Base-by-base conservation (phyloP, 176 grass and related monocot species). In the Pontederia crassipes region DNA sequence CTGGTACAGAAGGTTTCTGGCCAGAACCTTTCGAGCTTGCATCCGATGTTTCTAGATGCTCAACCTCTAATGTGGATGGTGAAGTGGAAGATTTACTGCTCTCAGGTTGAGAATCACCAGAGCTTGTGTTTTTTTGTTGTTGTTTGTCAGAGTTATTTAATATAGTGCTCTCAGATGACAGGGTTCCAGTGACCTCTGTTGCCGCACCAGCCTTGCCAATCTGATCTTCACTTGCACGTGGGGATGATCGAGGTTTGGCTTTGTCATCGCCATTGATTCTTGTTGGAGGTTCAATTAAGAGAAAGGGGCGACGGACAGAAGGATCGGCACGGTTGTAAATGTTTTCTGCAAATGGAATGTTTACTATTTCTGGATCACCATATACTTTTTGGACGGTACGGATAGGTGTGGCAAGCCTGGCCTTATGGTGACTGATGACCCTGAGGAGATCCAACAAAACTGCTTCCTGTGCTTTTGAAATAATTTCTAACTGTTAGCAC, bases 321-420 rank as follows among this genome's bases (percentile, higher is more conserved):
- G 70, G 72, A 28, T 56, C 64, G 14, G 74, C 69, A 27, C 67
- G 84, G 64, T 58, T 82, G 58, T 83, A 87, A n/a, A 83, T 80
- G 16, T 72, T 86, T 58, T 98, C 87, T 65, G 83, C 77, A 68
- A 73, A 98, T 70, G 88, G 93, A 88, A 88, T 81, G 61, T 89
- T 92, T 58, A 92, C 93, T 4, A 86, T 76, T 48, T 98, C 84
- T 61, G 81, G 81, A 56, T 98, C 83, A 60, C 84, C 79, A 52
- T 98, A 98, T 65, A 86, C 78, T 81, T 98, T 98, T 61, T 98
- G 93, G 72, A 98, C 87, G 26, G 93, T 98, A 62, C 93, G 81
- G 61, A 98, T 98, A 61, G 89, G 93, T 68, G 88, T 98, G 46
- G 93, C 87, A 73, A 98, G 88, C 78, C 93, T 98, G 78, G 93